A percentile compares a stretch with the other conserved stretches of the same genome.
Evolutionary conservation across 23 red algal species (phyloP).

Genomic region (Agarophyton chilense): DNA sequence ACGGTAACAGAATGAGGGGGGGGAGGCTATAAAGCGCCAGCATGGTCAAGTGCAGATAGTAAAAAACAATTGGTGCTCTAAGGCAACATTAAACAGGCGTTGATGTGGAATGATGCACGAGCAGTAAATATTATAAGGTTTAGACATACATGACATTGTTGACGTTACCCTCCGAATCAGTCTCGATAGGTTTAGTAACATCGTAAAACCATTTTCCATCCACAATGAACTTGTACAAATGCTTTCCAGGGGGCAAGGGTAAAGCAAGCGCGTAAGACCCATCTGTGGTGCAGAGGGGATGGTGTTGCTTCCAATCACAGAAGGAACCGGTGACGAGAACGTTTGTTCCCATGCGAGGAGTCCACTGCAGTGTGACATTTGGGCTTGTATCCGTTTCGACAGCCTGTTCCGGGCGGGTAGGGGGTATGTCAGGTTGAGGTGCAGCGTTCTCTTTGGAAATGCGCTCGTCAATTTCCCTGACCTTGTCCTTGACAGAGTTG

Average conservation of each 20-base stretch:
- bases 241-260: constrained; percentile 34
- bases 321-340: constrained; percentile 55
- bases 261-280: neutral
- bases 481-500: neutral
- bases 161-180: constrained; percentile 65
- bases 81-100: neutral
- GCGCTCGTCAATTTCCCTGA: neutral
- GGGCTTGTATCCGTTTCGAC: too few relatives aligned
- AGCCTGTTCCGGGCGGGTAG: neutral
- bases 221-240: constrained; percentile 76
- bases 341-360: neutral
- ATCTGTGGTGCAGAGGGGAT: neutral
- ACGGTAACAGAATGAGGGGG: neutral
- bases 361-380: constrained; percentile 28
- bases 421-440: neutral
- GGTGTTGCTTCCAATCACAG: constrained; percentile 32
- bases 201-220: constrained; percentile 79
- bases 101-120: too few relatives aligned
- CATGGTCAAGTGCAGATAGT: neutral
- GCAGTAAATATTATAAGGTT: neutral
- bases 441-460: neutral
- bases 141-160: constrained; percentile 70
- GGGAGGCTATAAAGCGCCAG: neutral
- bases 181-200: constrained; percentile 40
- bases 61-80: neutral